phyloP scores from a whole-genome alignment of 257 asterid species.

The Mentha longifolia region DNA sequence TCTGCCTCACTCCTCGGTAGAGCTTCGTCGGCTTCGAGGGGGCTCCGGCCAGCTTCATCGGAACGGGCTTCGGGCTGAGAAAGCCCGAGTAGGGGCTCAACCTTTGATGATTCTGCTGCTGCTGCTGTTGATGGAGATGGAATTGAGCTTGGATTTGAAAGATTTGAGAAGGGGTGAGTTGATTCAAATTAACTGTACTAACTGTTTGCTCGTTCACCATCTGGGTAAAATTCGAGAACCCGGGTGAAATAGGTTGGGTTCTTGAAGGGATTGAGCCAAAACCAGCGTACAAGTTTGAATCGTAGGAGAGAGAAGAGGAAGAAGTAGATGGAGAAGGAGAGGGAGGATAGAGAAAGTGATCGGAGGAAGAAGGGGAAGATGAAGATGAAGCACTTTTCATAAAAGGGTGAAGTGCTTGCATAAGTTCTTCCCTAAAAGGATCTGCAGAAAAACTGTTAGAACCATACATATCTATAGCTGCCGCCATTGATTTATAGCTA shows the following conservation, averaged over 20 bases:
- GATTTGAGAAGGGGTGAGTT: constrained; percentile 73
- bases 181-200: constrained; percentile 53
- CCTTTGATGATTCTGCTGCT: constrained; percentile 31
- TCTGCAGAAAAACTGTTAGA: constrained; percentile 52
- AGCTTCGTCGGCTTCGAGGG: constrained; percentile 65
- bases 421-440: constrained; percentile 78
- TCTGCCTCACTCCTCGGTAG: constrained; percentile 87
- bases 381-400: constrained; percentile 62
- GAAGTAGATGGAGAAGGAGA: constrained; percentile 33
- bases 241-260: constrained; percentile 60
- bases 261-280: constrained; percentile 52
- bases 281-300: constrained; percentile 46
- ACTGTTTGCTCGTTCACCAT: constrained; percentile 49
- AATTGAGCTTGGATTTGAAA: constrained; percentile 69
- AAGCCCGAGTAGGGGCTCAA: constrained; percentile 36
- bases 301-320: constrained; percentile 36
- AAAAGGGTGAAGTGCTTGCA: constrained; percentile 91
- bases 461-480: constrained; percentile 60
- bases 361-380: constrained; percentile 9
- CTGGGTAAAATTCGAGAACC: constrained; percentile 48
- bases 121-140: constrained; percentile 62
- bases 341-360: constrained; percentile 27
- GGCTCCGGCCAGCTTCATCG: constrained; percentile 62
- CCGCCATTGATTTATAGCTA: constrained; percentile 52
- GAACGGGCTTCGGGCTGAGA: constrained; percentile 62